A percentile compares a stretch with the other conserved stretches of the same genome.
These are phyloP conservation scores for Candida sanyiensis DNA, from an alignment of 805 yeast genomes.

Conservation along the genomic window DNA sequence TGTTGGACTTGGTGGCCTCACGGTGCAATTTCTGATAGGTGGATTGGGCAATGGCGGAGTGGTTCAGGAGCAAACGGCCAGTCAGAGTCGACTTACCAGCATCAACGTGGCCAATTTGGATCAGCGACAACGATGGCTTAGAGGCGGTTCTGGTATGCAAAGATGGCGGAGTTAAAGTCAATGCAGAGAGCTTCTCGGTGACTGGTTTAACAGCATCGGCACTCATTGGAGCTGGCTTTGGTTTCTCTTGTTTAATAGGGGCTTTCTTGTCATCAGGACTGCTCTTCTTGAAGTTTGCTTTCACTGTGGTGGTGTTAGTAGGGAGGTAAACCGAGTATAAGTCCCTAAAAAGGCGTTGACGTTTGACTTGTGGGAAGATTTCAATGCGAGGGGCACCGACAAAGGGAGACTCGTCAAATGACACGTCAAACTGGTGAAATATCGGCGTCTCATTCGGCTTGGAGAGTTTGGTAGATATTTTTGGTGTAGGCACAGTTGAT, in stretches of 20 bases:
- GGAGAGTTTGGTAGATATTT: conserved; percentile 3
- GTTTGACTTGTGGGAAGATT: neutral
- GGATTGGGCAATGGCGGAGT: conserved; percentile 96
- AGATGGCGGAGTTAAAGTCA: conserved; percentile 14
- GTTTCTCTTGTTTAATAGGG: neutral
- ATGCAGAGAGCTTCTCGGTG: conserved; percentile 17
- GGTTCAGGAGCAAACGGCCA: conserved; percentile 95
- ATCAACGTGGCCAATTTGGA: conserved; percentile 99
- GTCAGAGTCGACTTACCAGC: conserved; percentile 97
- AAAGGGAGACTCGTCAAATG: conserved; percentile 10
- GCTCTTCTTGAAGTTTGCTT: conserved; percentile 54
- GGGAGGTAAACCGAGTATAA: conserved; percentile 30
- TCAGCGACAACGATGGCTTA: conserved; percentile 95
- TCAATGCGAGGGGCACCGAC: conserved; percentile 2
- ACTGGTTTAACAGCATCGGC: conserved; percentile 18
- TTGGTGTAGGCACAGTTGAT: neutral
- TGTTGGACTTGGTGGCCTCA: conserved; percentile 96
- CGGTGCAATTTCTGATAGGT: conserved; percentile 95
- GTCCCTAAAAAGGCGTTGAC: conserved; percentile 13
- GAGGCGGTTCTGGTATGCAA: conserved; percentile 32
- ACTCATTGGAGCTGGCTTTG: conserved; percentile 5
- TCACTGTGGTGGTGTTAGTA: conserved; percentile 37
- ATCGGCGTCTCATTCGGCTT: conserved; percentile 5
- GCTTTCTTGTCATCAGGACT: conserved; percentile 69
- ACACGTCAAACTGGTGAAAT: conserved; percentile 5